Conservation (phyloP, 441 rosid genomes). For the Melastoma candidum region DNA sequence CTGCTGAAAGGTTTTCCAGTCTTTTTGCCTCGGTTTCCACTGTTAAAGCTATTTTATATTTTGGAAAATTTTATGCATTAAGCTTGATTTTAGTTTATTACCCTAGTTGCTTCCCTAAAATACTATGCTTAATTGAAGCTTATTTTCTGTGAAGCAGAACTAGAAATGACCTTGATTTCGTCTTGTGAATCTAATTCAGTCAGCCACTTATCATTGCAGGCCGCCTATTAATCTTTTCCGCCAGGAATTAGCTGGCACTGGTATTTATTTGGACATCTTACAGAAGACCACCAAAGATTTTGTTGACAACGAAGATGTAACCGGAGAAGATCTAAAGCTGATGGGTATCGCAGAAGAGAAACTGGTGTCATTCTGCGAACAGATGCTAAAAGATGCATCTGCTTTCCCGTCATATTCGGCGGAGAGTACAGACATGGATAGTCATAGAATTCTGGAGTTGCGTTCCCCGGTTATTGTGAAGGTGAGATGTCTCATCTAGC, state of each 20-base stretch:
- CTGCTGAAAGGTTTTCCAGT: conserved; percentile 62
- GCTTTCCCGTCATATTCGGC: conserved; percentile 77
- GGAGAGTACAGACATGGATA: conserved; percentile 78
- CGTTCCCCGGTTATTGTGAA: conserved; percentile 91
- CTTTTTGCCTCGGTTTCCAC: no score
- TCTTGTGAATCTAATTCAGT: no score
- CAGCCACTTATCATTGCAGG: conserved; percentile 29
- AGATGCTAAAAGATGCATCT: conserved; percentile 78
- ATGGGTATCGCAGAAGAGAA: conserved; percentile 80
- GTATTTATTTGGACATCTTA: conserved; percentile 80
- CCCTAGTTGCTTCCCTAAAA: no score
- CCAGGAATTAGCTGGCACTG: conserved; percentile 86
- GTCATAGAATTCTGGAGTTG: conserved; percentile 83
- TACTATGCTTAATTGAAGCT: conserved; percentile 7
- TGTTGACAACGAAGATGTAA: conserved; percentile 19
- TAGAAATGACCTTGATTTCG: no score
- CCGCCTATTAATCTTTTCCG: conserved; percentile 93
- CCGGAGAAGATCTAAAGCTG: conserved; percentile 37
- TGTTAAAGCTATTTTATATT: no score
- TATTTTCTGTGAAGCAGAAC: conserved; percentile 8
- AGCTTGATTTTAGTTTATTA: no score
- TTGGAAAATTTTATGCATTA: no score
- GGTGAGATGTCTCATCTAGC: conserved; percentile 31
- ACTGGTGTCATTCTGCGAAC: conserved; percentile 85
- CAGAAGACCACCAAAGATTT: conserved; percentile 60